A percentile compares a stretch with the other conserved stretches of the same genome.
Conservation (phyloP, 495 filamentous ascomycete species). For the Talaromyces thailandensis region DNA sequence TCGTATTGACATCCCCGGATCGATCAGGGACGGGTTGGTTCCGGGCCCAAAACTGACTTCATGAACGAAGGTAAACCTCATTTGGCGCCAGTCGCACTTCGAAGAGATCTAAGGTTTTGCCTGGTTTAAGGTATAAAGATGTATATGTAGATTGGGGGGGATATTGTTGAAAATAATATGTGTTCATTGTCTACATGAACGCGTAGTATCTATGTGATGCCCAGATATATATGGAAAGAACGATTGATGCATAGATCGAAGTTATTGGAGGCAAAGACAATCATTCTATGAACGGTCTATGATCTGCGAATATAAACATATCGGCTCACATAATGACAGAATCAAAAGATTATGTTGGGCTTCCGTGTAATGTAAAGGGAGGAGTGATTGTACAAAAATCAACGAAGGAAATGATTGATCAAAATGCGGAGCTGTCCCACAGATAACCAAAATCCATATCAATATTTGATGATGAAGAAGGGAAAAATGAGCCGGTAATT, state of each 20-base stretch:
- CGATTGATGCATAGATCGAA: neutral
- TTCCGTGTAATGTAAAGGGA: neutral
- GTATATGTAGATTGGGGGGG: neutral
- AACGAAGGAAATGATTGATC: neutral
- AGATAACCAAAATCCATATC: conserved; percentile 27
- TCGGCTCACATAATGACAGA: neutral
- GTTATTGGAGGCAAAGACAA: neutral
- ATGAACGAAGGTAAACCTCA: neutral
- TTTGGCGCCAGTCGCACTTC: neutral
- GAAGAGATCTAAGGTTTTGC: neutral
- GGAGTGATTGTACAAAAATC: neutral
- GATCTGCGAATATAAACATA: neutral
- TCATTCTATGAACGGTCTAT: neutral
- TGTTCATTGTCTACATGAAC: neutral
- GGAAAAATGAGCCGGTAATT: conserved; percentile 34
- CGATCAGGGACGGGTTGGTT: neutral
- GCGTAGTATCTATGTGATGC: neutral
- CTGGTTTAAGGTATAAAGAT: neutral
- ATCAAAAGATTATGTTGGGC: neutral
- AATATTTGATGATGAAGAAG: conserved; percentile 15
- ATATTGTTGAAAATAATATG: neutral
- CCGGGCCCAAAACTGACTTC: neutral
- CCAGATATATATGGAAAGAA: neutral
- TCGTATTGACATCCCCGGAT: neutral
- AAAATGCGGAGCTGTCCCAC: conserved; percentile 19